Percentiles rank a stretch among this genome's conserved stretches.
Conservation (phyloP, 345 rosid genomes). For the Draba incana region DNA sequence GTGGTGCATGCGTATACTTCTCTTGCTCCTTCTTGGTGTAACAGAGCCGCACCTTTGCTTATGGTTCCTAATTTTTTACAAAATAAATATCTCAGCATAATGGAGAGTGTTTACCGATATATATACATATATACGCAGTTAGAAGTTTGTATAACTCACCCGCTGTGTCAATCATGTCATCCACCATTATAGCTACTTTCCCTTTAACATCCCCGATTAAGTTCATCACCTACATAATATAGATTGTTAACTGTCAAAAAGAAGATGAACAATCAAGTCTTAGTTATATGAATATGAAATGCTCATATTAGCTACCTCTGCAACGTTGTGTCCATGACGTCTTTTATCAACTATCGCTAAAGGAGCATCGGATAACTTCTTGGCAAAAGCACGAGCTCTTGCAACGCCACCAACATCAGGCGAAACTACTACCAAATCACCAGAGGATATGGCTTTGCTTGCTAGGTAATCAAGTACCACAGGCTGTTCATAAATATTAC, state of each 20-base stretch:
- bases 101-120: neutral
- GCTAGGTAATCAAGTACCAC: slow-evolving; percentile 98
- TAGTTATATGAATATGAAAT: no score
- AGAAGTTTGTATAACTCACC: slow-evolving; percentile 51
- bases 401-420: slow-evolving; percentile 99
- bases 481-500: slow-evolving; percentile 56
- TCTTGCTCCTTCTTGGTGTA: slow-evolving; percentile 97
- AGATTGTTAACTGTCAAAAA: slow-evolving; percentile 11
- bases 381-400: slow-evolving; percentile 94
- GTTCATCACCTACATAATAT: slow-evolving; percentile 80
- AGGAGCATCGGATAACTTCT: slow-evolving; percentile 95
- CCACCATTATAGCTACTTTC: slow-evolving; percentile 96
- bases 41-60: slow-evolving; percentile 91
- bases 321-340: slow-evolving; percentile 95
- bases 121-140: neutral
- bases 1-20: slow-evolving; percentile 96
- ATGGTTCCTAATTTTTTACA: slow-evolving; percentile 65
- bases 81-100: slow-evolving; percentile 17
- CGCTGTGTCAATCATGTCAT: slow-evolving; percentile 98
- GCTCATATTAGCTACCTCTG: slow-evolving; percentile 59
- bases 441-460: slow-evolving; percentile 83
- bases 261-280: no score
- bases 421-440: slow-evolving; percentile 92
- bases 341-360: slow-evolving; percentile 97
- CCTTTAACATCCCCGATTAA: slow-evolving; percentile 97